Percentiles rank a stretch among this genome's conserved stretches.
phyloP scores from a whole-genome alignment of 139 green algal genomes.

The Nannochloris sp. region DNA sequence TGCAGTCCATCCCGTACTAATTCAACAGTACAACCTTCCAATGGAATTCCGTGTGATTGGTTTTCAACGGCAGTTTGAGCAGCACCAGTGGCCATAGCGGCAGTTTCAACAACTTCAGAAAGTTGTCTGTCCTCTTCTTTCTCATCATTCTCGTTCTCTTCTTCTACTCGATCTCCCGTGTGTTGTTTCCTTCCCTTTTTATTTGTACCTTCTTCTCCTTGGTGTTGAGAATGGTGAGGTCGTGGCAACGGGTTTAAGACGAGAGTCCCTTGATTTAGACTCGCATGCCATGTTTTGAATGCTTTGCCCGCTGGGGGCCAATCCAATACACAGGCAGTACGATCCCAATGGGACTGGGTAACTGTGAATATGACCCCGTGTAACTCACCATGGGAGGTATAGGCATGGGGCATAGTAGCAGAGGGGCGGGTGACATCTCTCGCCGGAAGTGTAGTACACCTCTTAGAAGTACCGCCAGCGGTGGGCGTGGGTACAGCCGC shows the following conservation, averaged over 20 bases:
- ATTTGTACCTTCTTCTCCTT: background rate
- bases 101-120: too few relatives aligned
- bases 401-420: slow-evolving; percentile 11
- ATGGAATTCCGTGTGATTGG: slow-evolving; percentile 16
- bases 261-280: slow-evolving; percentile 20
- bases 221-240: slow-evolving; percentile 10
- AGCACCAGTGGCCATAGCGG: too few relatives aligned
- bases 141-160: background rate
- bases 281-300: slow-evolving; percentile 16
- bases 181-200: slow-evolving; percentile 2
- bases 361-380: slow-evolving; percentile 29
- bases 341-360: slow-evolving; percentile 1
- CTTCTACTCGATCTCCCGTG: slow-evolving; percentile 4
- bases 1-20: slow-evolving; percentile 23
- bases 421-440: background rate
- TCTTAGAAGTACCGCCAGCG: too few relatives aligned
- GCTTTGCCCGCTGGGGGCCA: slow-evolving; percentile 13
- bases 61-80: too few relatives aligned
- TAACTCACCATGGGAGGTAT: slow-evolving; percentile 6
- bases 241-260: slow-evolving; percentile 8
- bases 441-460: too few relatives aligned
- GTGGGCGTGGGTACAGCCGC: too few relatives aligned
- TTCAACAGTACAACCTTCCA: slow-evolving; percentile 30
- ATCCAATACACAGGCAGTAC: background rate
- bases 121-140: too few relatives aligned